Conservation (phyloP, 768 basidiomycete genomes). For the Hygrophoropsis aurantiaca region DNA sequence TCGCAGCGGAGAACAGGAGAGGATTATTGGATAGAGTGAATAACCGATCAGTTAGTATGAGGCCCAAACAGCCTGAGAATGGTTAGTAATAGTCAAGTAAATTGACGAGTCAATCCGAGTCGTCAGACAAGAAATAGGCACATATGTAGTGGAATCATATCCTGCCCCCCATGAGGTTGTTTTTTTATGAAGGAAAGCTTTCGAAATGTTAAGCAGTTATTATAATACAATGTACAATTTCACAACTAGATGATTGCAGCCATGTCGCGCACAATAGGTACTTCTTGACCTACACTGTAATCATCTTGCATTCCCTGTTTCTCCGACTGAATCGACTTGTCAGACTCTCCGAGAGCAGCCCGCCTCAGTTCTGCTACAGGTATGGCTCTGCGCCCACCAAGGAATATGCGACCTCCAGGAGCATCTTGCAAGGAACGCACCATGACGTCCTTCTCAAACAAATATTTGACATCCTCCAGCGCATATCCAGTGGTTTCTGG, state of each 20-base stretch:
- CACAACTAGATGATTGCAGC: background rate
- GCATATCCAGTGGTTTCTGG: slow-evolving; percentile 49
- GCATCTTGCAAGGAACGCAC: slow-evolving; percentile 40
- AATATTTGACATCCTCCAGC: slow-evolving; percentile 45
- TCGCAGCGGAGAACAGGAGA: too few species aligned
- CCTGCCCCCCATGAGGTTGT: slow-evolving; percentile 5
- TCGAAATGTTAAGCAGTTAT: background rate
- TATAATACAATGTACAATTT: background rate
- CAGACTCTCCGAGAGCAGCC: background rate
- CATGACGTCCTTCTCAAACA: slow-evolving; percentile 41
- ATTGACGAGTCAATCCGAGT: background rate
- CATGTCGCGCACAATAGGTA: background rate
- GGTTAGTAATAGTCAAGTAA: background rate
- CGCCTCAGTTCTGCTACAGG: slow-evolving; percentile 15
- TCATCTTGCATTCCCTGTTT: background rate
- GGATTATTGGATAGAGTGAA: too few species aligned
- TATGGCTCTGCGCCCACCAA: slow-evolving; percentile 21
- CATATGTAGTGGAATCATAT: background rate
- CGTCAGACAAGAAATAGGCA: background rate
- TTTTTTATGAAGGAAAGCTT: background rate
- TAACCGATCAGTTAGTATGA: too few species aligned
- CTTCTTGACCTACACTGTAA: background rate
- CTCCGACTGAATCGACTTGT: background rate
- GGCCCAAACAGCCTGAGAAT: background rate
- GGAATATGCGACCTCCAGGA: slow-evolving; percentile 37